Conservation (phyloP, 2,329 filamentous ascomycete species). For the Falciphora oryzae region DNA sequence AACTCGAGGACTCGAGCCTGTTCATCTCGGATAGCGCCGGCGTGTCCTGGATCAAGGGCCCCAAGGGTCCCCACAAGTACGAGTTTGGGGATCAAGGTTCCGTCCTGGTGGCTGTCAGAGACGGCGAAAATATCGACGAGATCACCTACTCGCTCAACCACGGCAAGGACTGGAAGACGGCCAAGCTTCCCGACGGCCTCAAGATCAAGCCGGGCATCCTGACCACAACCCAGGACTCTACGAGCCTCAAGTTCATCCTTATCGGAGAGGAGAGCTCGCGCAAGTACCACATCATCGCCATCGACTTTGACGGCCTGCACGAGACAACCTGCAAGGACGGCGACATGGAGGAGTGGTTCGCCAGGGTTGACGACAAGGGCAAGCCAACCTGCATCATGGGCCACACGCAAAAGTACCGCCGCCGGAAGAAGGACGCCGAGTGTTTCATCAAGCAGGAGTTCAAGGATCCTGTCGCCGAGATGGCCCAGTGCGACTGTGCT, state of each 20-base stretch:
- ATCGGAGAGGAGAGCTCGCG: constrained; percentile 52
- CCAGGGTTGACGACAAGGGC: constrained; percentile 72
- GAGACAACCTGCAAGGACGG: constrained; percentile 70
- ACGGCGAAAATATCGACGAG: constrained; percentile 57
- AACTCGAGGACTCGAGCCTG: constrained; percentile 68
- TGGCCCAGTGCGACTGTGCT: constrained; percentile 73
- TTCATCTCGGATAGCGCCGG: constrained; percentile 92
- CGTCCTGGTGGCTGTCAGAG: constrained; percentile 74
- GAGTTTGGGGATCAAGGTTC: constrained; percentile 94
- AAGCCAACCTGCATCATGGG: constrained; percentile 91
- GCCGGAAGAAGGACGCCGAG: constrained; percentile 80
- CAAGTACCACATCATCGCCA: constrained; percentile 59
- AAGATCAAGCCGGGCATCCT: constrained; percentile 68
- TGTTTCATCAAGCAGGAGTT: constrained; percentile 88
- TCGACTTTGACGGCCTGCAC: constrained; percentile 80
- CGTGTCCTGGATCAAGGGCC: constrained; percentile 69
- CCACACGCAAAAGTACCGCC: constrained; percentile 79
- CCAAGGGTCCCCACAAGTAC: constrained; percentile 85
- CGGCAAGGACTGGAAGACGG: constrained; percentile 73
- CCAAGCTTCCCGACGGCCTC: constrained; percentile 59
- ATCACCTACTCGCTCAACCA: constrained; percentile 80
- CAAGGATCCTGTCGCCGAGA: constrained; percentile 65
- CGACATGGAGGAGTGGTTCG: constrained; percentile 86
- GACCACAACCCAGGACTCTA: constrained; percentile 88
- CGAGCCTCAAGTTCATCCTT: constrained; percentile 84